These are phyloP conservation scores for Lentinus tigrinus DNA, from an alignment of 768 basidiomycete genomes.

Conservation along the genomic window DNA sequence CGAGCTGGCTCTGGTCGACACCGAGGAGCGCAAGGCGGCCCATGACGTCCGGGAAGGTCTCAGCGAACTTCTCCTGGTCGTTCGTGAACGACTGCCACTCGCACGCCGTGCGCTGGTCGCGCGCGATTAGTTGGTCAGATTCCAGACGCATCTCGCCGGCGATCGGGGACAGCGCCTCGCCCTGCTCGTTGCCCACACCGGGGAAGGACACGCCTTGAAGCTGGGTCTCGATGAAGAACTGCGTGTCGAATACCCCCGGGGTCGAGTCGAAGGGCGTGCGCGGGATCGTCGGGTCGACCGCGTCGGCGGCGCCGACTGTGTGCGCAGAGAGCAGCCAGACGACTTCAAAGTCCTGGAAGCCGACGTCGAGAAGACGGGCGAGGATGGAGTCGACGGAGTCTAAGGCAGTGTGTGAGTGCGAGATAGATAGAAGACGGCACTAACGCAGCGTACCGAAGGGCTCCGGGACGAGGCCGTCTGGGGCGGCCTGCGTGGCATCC, in stretches of 20 bases:
- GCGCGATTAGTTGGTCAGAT: conserved; percentile 30
- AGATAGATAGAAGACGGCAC: no score
- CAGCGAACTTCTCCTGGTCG: conserved; percentile 13
- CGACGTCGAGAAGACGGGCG: conserved; percentile 18
- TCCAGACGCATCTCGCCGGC: conserved; percentile 33
- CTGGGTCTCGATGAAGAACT: conserved; percentile 30
- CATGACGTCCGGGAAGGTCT: conserved; percentile 14
- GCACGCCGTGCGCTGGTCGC: conserved; percentile 34
- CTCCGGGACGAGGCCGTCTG: conserved; percentile 11
- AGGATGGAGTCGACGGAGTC: conserved; percentile 22
- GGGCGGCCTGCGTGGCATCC: conserved; percentile 13
- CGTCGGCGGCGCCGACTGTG: conserved; percentile 22
- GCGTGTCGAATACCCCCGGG: conserved; percentile 26
- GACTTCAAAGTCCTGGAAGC: conserved; percentile 18
- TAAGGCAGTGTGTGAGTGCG: neutral
- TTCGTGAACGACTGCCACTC: conserved; percentile 30
- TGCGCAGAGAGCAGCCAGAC: conserved; percentile 23
- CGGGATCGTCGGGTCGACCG: conserved; percentile 24
- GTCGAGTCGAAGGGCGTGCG: conserved; percentile 28
- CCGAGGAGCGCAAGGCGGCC: conserved; percentile 10
- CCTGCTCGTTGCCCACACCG: conserved; percentile 23
- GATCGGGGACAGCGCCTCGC: conserved; percentile 30
- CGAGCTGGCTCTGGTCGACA: conserved; percentile 7
- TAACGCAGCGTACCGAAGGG: no score
- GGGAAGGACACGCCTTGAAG: conserved; percentile 27